Conservation (phyloP, 192 early-diverging fungal genomes). For the Podila minutissima region DNA sequence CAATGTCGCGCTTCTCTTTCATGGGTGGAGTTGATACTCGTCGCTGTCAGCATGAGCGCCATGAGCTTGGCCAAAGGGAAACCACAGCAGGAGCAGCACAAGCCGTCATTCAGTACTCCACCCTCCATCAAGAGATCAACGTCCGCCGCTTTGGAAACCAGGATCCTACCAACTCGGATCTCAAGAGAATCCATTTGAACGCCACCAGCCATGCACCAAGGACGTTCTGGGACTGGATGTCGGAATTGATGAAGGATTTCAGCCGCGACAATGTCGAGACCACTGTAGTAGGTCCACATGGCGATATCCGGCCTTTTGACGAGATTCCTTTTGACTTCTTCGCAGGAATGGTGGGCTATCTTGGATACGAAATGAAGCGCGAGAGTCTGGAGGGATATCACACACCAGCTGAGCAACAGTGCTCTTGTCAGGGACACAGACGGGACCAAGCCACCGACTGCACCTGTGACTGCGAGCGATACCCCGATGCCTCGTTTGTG, state of each 20-base stretch:
- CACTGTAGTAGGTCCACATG: conserved; percentile 18
- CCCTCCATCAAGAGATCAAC: conserved; percentile 33
- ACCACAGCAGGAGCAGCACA: conserved; percentile 10
- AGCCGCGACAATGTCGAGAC: conserved; percentile 22
- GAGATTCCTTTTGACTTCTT: conserved; percentile 65
- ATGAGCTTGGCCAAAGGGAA: not conserved
- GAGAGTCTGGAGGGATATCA: conserved; percentile 72
- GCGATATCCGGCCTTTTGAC: conserved; percentile 16
- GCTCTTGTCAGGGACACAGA: conserved; percentile 26
- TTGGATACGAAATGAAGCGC: conserved; percentile 94
- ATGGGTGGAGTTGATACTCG: conserved; percentile 64
- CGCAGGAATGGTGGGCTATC: conserved; percentile 90
- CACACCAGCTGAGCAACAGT: conserved; percentile 51
- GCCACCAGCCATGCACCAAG: not conserved
- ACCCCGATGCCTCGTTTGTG: conserved; percentile 80
- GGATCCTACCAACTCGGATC: not conserved
- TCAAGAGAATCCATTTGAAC: conserved; percentile 28
- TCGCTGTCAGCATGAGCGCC: not conserved
- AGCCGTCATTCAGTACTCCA: conserved; percentile 44
- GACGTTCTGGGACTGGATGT: conserved; percentile 79
- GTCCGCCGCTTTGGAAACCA: conserved; percentile 15
- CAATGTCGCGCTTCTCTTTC: conserved; percentile 68
- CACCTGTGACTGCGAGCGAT: conserved; percentile 19
- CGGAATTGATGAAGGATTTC: conserved; percentile 47
- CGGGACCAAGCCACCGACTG: not conserved